Evolutionary conservation across 371 early-diverging fungal species (phyloP), one percentile per base, ranked within the genome.

Genomic region (Lichtheimia corymbifera): DNA sequence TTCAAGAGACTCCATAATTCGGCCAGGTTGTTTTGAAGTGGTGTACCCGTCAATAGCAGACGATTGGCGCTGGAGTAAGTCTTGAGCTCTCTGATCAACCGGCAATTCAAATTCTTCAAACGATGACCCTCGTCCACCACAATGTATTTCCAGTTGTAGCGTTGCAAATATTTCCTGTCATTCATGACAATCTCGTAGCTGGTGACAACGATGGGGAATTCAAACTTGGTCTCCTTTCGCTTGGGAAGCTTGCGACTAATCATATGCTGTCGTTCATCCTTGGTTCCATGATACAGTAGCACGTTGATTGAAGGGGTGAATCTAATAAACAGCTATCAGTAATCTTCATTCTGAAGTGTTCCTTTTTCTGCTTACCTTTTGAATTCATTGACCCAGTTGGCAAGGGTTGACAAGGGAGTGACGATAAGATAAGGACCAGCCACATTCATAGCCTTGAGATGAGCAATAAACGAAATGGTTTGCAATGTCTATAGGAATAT

Each of bases 341-440:
- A 11, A 35, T 11, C 35, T 9, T 35, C 11, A 35, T 35, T 35
- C 35, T 35, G 9, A 5, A 25, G 1, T 12, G 40, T 5, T 53
- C 20, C 5, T 40, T 18, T 20, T 61, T 17, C 11, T 20, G 12
- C 52, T 67, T 83, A 93, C 83, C 92, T 80, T 50, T 90, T 86
- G 72, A 99, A 94, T 72, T 99, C 99, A 35, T 88, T 85, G 27
- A 91, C 91, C 99, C 99, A 99, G 80, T 99, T 99, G 27, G 92
- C 88, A 44, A 99, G 79, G 1, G 98, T 98, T 15, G 95, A 93
- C 25, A 99, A 79, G 9, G 99, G 99, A 1, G 95, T 91, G 1
- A 98, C 93, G 28, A 99, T 86, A n/a, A 99, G 76, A 67, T 92
- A 96, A 2, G 99, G 98, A 2, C 97, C 97, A 77, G 89, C 84